Percentiles rank a stretch among this genome's conserved stretches.
phyloP scores from a whole-genome alignment of 1,284 basidiomycete genomes.

The Polyporus tsugae region DNA sequence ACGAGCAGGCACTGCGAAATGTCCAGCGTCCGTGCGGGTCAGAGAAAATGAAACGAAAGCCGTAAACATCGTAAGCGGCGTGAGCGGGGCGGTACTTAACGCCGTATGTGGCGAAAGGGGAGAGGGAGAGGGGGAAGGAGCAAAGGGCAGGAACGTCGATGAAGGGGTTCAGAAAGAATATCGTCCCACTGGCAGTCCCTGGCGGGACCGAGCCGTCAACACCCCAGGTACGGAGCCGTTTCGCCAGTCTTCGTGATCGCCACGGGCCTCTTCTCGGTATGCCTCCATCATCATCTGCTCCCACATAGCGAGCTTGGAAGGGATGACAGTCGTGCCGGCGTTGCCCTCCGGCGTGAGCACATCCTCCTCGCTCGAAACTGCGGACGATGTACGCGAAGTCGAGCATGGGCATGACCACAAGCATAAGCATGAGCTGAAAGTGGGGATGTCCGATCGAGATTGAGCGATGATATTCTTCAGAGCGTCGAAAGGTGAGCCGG shows the following conservation, averaged over 20 bases:
- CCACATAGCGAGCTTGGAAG: background rate
- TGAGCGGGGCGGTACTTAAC: background rate
- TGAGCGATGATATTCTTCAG: background rate
- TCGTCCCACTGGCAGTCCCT: background rate
- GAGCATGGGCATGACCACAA: background rate
- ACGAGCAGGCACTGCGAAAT: background rate
- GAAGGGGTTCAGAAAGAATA: background rate
- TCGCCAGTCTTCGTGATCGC: background rate
- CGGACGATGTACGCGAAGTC: background rate
- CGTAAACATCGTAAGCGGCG: background rate
- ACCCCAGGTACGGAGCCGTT: background rate
- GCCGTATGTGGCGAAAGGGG: background rate
- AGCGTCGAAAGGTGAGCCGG: background rate
- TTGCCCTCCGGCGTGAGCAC: conserved; percentile 1
- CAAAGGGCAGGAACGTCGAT: background rate
- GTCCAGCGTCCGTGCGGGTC: background rate
- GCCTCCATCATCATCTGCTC: background rate
- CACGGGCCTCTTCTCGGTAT: background rate
- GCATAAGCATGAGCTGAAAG: background rate
- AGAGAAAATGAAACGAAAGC: background rate
- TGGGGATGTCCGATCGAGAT: background rate
- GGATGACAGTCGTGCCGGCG: background rate
- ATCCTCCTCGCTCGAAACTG: background rate
- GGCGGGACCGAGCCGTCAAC: background rate
- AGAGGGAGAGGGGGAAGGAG: background rate